A percentile compares a stretch with the other conserved stretches of the same genome.
These are phyloP conservation scores for Fusarium lateritium DNA, from an alignment of 2,329 filamentous ascomycete genomes.

Conservation along the genomic window DNA sequence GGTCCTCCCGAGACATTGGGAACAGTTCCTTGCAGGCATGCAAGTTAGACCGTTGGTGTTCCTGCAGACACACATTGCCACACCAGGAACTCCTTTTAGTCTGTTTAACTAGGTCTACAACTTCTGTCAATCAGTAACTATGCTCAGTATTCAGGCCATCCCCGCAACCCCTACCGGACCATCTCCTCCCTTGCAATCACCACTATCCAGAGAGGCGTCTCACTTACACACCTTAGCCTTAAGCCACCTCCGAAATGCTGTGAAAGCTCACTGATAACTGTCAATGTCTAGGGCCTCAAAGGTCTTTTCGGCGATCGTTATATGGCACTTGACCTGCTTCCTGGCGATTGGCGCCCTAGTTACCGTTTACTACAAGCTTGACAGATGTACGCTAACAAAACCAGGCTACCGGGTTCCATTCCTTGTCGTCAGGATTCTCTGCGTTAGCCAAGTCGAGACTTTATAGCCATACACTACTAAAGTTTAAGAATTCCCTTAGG, in stretches of 20 bases:
- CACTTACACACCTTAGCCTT: not conserved
- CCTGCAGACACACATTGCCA: not conserved
- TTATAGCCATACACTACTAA: not conserved
- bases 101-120: too few species aligned
- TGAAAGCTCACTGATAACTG: conserved; percentile 6
- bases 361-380: not conserved
- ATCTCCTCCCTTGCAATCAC: not conserved
- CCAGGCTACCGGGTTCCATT: conserved; percentile 4
- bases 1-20: not conserved
- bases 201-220: not conserved
- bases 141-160: too few species aligned
- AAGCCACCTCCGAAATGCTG: not conserved
- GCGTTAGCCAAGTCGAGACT: conserved; percentile 13
- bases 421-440: not conserved
- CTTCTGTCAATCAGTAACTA: too few species aligned
- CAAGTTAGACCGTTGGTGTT: not conserved
- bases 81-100: too few species aligned
- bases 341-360: not conserved
- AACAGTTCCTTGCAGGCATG: conserved; percentile 1
- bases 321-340: not conserved
- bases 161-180: too few species aligned
- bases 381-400: conserved; percentile 1
- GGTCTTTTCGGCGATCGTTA: not conserved
- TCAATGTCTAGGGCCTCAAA: conserved; percentile 7
- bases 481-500: not conserved